These are phyloP conservation scores for Asterophora lycoperdoides DNA, from an alignment of 768 basidiomycete genomes.

Conservation along the genomic window DNA sequence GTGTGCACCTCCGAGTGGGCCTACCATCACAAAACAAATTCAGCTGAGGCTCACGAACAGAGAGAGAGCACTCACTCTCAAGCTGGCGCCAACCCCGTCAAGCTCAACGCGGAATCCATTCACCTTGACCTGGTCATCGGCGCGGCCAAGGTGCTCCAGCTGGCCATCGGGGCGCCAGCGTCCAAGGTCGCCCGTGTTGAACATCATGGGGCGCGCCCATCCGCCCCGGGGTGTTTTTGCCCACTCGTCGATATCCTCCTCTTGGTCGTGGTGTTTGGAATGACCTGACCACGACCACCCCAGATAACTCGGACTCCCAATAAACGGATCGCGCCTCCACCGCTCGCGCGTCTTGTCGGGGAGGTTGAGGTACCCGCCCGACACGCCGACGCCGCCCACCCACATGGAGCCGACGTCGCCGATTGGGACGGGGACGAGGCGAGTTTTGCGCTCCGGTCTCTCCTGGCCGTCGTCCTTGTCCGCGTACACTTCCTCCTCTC, in stretches of 20 bases:
- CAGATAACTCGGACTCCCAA: slow-evolving; percentile 35
- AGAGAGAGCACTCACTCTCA: slow-evolving; percentile 39
- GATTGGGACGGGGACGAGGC: slow-evolving; percentile 22
- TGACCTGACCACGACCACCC: too few species aligned
- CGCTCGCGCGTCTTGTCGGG: slow-evolving; percentile 51
- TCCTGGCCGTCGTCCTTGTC: too few species aligned
- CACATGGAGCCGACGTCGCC: slow-evolving; percentile 48
- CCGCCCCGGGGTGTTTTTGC: slow-evolving; percentile 2
- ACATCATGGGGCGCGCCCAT: slow-evolving; percentile 39
- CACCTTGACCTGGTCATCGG: slow-evolving; percentile 63
- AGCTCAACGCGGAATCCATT: slow-evolving; percentile 66
- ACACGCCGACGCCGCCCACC: slow-evolving; percentile 60
- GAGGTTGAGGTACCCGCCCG: slow-evolving; percentile 51
- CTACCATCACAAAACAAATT: not conserved
- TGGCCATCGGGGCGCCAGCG: slow-evolving; percentile 50
- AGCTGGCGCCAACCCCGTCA: slow-evolving; percentile 56
- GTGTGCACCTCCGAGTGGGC: slow-evolving; percentile 11
- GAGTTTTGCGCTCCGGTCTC: too few species aligned
- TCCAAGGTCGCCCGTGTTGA: slow-evolving; percentile 60
- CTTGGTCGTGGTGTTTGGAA: slow-evolving; percentile 6
- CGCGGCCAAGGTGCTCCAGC: slow-evolving; percentile 53
- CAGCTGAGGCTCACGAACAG: too few species aligned
- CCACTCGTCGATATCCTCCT: slow-evolving; percentile 13
- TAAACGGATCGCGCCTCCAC: slow-evolving; percentile 48
- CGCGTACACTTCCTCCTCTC: slow-evolving; percentile 7